Evolutionary conservation across 192 early-diverging fungal species (phyloP), one percentile per base, ranked within the genome.

Genomic region (Linnemannia zychae): DNA sequence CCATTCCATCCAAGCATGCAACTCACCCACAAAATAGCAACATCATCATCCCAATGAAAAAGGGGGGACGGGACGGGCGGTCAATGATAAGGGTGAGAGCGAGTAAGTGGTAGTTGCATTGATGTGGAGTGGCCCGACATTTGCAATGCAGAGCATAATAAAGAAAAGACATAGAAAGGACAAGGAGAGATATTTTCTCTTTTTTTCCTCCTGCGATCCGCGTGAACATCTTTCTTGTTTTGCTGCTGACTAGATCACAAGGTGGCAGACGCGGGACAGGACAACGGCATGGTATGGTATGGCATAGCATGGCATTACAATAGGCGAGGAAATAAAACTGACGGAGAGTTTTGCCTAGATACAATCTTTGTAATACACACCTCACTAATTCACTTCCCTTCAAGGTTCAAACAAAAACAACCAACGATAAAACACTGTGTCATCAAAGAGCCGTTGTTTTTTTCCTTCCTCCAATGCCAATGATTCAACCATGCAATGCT

Each of bases 241-340:
- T n/a, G 66, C 34, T 33, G 33, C 36, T 69, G 67, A 69, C 67
- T 3, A 40, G 67, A 69, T 69, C 38, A 69, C 38, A 38, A 69
- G 33, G 18, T 37, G 36, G 12, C 1, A 31, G 4, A 37, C 53
- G 53, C 6, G 49, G 50, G 50, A 7, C 50, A 52, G 53, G 53
- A 22, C 53, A 57, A 57, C 6, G 53, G 9, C 53, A 57, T n/a
- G n/a, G n/a, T n/a, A n/a, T n/a, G n/a, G n/a, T n/a, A n/a, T n/a
- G n/a, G n/a, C n/a, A n/a, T n/a, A n/a, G n/a, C n/a, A n/a, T n/a
- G n/a, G n/a, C n/a, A n/a, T n/a, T n/a, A n/a, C n/a, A n/a, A n/a
- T n/a, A n/a, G n/a, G n/a, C n/a, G n/a, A n/a, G n/a, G n/a, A n/a
- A n/a, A 57, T 11, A 7, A 53, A 20, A 24, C 9, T n/a, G 52